Base-by-base conservation (phyloP, 2,329 filamentous ascomycete genomes). In the Samsoniella hepiali region DNA sequence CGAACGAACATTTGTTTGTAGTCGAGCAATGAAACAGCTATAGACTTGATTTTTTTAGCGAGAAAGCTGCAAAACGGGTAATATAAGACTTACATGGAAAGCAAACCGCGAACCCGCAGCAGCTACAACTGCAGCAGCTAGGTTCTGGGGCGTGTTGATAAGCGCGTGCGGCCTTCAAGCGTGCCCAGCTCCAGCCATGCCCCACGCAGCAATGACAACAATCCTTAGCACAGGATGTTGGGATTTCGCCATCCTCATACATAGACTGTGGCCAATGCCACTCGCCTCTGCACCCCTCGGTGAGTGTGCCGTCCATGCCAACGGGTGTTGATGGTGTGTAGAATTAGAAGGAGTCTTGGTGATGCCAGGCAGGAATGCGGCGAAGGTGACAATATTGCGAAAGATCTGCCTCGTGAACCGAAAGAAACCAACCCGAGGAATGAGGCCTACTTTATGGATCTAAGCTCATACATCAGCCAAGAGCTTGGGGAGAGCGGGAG, bases 1-100 rank as follows among this genome's bases (percentile, higher is more conserved):
- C 2, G 68, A 49, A 29, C 75, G 74, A 62, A 76, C 68, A 2
- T 66, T 67, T 7, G 63, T 62, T 58, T 76, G 75, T 11, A 76
- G 66, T 13, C 63, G 66, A n/a, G 67, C 65, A 9, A 76, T 44
- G 6, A 73, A 62, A 44, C 63, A 65, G 15, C 71, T 70, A 56
- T 74, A 76, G 62, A 73, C 75, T 77, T 8, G 49, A 3, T 27
- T 40, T 10, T 22, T 27, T 65, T 65, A 51, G 49, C 50, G 8
- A 45, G 17, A 22, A 50, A 53, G 51, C 27, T 27, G 47, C 13
- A 32, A 3, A n/a, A 17, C 3, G 0, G 11, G 10, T 40, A 57
- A 44, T 64, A 62, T 27, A 44, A 47, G 1, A 65, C 69, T 53
- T 65, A 75, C 73, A 67, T 31, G 74, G 73, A 10, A 72, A 45